phyloP scores from a whole-genome alignment of 2,329 filamentous ascomycete species.

The Calonectria naviculata region DNA sequence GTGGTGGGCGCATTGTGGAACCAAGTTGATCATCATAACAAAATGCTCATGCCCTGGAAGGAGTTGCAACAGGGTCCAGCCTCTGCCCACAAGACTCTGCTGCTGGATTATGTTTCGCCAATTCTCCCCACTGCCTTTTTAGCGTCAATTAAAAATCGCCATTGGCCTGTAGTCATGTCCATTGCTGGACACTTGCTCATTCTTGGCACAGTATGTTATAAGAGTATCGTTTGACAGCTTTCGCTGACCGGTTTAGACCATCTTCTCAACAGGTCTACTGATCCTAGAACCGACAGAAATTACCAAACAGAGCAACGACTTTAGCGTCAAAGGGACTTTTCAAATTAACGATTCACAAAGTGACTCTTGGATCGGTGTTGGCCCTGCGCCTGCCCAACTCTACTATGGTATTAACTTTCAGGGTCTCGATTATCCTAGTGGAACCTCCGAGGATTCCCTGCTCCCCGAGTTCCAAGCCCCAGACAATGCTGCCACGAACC shows the following conservation, averaged over 20 bases:
- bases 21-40: constrained; percentile 44
- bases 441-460: constrained; percentile 27
- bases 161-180: constrained; percentile 36
- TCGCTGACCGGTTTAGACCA: constrained; percentile 21
- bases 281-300: constrained; percentile 40
- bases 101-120: constrained; percentile 46
- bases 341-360: constrained; percentile 19
- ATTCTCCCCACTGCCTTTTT: constrained; percentile 35
- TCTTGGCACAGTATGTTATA: constrained; percentile 37
- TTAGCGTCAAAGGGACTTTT: constrained; percentile 28
- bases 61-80: constrained; percentile 34
- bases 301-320: constrained; percentile 28
- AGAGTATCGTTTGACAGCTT: background rate
- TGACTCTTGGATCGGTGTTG: constrained; percentile 15
- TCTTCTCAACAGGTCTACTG: constrained; percentile 45
- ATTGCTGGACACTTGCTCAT: constrained; percentile 41
- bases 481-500: background rate
- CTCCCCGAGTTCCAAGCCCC: constrained; percentile 27
- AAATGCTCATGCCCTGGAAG: constrained; percentile 42
- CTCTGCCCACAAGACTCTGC: constrained; percentile 32
- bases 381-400: constrained; percentile 27
- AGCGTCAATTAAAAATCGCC: constrained; percentile 36
- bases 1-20: constrained; percentile 41
- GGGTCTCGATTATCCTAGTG: constrained; percentile 28
- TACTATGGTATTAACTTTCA: constrained; percentile 33